Evolutionary conservation across 148 eudicot genomes (phyloP).

Genomic region (Agrostemma githago): DNA sequence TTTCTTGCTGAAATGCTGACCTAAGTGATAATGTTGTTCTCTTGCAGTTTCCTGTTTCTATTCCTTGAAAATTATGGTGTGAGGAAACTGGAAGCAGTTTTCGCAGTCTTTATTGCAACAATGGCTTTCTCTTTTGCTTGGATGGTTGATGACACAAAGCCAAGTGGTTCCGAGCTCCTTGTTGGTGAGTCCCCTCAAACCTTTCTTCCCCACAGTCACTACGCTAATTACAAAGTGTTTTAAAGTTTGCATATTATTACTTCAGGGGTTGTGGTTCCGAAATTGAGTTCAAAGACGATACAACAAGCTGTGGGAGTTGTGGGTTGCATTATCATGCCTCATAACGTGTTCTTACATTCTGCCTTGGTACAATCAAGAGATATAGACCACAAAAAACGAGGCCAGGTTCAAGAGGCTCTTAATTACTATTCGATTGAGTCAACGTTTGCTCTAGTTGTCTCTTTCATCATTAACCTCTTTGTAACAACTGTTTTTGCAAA

Average conservation of each 20-base stretch:
- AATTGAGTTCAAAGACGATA: constrained; percentile 60
- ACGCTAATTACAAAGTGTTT: constrained; percentile 1
- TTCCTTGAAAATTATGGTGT: constrained; percentile 90
- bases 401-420: constrained; percentile 73
- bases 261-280: constrained; percentile 76
- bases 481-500: constrained; percentile 87
- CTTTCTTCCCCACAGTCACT: background rate
- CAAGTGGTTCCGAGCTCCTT: constrained; percentile 64
- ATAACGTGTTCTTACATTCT: constrained; percentile 82
- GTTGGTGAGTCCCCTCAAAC: constrained; percentile 34
- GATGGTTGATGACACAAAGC: constrained; percentile 84
- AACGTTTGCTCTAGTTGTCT: constrained; percentile 51
- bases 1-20: constrained; percentile 5
- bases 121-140: constrained; percentile 88
- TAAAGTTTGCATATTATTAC: constrained; percentile 9
- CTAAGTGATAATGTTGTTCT: constrained; percentile 11
- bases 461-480: constrained; percentile 68
- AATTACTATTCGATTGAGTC: constrained; percentile 80
- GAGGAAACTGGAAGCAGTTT: constrained; percentile 78
- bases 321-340: constrained; percentile 86
- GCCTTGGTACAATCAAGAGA: constrained; percentile 85
- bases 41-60: constrained; percentile 67
- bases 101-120: constrained; percentile 63
- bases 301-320: constrained; percentile 77
- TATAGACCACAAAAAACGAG: constrained; percentile 57